Evolutionary conservation across 1,139 yeast species (phyloP).

Genomic region (Lodderomyces metapsilosis): DNA sequence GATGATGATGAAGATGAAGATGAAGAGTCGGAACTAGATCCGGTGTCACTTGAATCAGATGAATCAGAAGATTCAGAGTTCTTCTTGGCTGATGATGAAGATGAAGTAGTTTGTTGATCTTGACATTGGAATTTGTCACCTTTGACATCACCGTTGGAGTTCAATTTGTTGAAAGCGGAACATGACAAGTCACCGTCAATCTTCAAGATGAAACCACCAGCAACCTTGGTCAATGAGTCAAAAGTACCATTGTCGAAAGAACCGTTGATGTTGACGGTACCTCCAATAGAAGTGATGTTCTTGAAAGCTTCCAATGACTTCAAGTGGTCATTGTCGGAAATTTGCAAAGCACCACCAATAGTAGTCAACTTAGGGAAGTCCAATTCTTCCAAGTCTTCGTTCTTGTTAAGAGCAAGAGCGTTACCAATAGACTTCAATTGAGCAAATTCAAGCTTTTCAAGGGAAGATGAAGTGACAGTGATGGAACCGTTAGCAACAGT

Average conservation of each 20-base stretch:
- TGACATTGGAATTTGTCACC: constrained; percentile 88
- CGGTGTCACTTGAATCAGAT: constrained; percentile 24
- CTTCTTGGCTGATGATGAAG: constrained; percentile 45
- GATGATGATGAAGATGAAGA: constrained; percentile 20
- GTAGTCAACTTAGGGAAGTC: constrained; percentile 68
- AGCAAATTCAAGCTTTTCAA: constrained; percentile 58
- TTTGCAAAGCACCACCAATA: constrained; percentile 85
- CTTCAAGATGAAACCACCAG: constrained; percentile 88
- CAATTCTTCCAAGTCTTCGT: constrained; percentile 66
- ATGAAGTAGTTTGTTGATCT: constrained; percentile 53
- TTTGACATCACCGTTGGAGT: constrained; percentile 73
- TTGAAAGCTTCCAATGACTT: constrained; percentile 70
- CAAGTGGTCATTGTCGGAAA: constrained; percentile 80
- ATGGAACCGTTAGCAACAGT: constrained; percentile 74
- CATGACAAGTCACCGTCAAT: constrained; percentile 82
- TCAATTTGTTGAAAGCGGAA: constrained; percentile 64
- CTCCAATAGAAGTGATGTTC: constrained; percentile 70
- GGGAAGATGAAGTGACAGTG: constrained; percentile 67
- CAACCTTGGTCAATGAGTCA: constrained; percentile 68
- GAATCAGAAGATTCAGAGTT: constrained; percentile 29
- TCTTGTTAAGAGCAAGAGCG: constrained; percentile 72
- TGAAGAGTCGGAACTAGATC: constrained; percentile 23
- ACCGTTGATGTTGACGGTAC: constrained; percentile 84
- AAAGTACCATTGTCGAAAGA: constrained; percentile 77
- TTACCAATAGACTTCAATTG: constrained; percentile 68